Evolutionary conservation across 257 asterid genomes (phyloP).

Genomic region (Nicotiana obtusifolia): DNA sequence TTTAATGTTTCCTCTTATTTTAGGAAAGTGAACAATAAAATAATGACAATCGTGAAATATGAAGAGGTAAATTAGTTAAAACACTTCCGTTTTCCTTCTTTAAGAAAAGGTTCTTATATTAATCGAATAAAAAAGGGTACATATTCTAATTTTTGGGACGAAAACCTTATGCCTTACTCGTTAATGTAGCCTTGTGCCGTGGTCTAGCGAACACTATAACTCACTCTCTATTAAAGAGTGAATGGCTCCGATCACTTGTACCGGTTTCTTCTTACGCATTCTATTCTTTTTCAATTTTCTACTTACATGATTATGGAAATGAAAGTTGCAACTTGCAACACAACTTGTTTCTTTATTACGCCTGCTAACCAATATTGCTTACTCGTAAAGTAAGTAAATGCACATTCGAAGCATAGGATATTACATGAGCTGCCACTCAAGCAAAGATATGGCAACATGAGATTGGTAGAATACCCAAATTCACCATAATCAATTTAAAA

Average conservation of each 20-base stretch:
- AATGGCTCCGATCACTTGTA: background rate
- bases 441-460: constrained; percentile 1
- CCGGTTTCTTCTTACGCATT: background rate
- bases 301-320: background rate
- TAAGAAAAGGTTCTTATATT: no score
- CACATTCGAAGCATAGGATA: background rate
- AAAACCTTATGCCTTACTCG: no score
- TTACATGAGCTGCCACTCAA: constrained; percentile 10
- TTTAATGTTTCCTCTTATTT: no score
- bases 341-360: background rate
- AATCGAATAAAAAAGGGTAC: no score
- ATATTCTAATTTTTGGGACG: no score
- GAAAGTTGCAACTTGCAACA: background rate
- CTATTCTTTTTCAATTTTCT: background rate
- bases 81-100: background rate
- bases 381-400: background rate
- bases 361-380: background rate
- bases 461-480: constrained; percentile 7
- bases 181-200: no score
- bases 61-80: no score
- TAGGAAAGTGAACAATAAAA: no score
- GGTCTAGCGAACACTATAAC: no score
- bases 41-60: no score
- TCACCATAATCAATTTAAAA: background rate
- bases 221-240: background rate